These are phyloP conservation scores for Emydomyces testavorans DNA, from an alignment of 2,329 filamentous ascomycete genomes.

Conservation along the genomic window DNA sequence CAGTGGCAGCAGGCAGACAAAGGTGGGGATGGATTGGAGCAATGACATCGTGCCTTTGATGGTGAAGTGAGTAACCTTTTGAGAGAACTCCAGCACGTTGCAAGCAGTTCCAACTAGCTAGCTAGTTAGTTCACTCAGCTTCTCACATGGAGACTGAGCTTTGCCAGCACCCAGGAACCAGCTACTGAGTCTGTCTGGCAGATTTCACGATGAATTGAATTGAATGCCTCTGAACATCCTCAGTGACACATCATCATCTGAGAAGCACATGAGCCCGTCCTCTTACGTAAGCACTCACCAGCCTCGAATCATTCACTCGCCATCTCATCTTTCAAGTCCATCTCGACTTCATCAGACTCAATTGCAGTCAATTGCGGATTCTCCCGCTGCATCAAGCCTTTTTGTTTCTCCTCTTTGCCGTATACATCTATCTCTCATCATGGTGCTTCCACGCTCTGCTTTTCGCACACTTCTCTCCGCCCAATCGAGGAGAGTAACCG, in stretches of 20 bases:
- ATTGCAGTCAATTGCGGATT: slow-evolving; percentile 8
- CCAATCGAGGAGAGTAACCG: slow-evolving; percentile 24
- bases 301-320: not conserved
- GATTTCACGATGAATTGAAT: too few species aligned
- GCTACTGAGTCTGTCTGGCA: too few species aligned
- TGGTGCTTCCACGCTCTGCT: slow-evolving; percentile 29
- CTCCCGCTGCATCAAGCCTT: slow-evolving; percentile 1
- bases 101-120: too few species aligned
- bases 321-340: slow-evolving; percentile 9
- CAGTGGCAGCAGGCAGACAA: not conserved
- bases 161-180: too few species aligned
- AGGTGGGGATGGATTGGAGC: not conserved
- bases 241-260: not conserved
- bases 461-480: slow-evolving; percentile 27
- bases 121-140: too few species aligned
- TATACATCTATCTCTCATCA: slow-evolving; percentile 17
- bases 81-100: too few species aligned
- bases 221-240: not conserved
- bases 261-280: not conserved
- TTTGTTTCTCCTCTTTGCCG: not conserved
- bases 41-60: slow-evolving; percentile 1
- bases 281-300: not conserved
- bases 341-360: slow-evolving; percentile 1
- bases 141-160: too few species aligned
- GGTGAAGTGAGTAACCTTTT: too few species aligned